Percentiles rank a stretch among this genome's conserved stretches.
Conservation (phyloP, 2,329 filamentous ascomycete genomes). For the Sporothrix mexicana region DNA sequence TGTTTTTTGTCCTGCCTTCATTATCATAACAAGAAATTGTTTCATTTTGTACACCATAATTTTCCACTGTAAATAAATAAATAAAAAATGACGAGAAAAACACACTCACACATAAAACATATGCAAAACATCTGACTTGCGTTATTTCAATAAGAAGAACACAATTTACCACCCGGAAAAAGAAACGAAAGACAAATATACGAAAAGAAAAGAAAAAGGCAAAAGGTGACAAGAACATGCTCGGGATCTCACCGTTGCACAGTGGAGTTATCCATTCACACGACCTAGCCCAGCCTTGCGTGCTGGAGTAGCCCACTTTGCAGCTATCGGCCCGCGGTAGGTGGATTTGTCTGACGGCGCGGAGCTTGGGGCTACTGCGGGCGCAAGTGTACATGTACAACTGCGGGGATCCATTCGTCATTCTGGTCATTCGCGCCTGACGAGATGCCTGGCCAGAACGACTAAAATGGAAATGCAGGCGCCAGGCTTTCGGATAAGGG, state of each 20-base stretch:
- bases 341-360: neutral
- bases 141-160: too few relatives aligned
- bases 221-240: neutral
- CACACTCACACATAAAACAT: too few relatives aligned
- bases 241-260: neutral
- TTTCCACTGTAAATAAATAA: too few relatives aligned
- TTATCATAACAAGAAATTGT: too few relatives aligned
- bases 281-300: neutral
- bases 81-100: too few relatives aligned
- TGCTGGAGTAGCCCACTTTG: slow-evolving; percentile 10
- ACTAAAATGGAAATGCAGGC: neutral
- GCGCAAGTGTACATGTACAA: neutral
- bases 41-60: too few relatives aligned
- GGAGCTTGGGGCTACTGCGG: slow-evolving; percentile 23
- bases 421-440: neutral
- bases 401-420: neutral
- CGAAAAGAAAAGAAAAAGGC: neutral
- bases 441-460: neutral
- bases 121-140: too few relatives aligned
- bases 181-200: too few relatives aligned
- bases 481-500: slow-evolving; percentile 5
- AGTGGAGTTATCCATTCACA: neutral
- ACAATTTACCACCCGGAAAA: too few relatives aligned
- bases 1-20: too few relatives aligned
- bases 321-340: neutral